Base-by-base conservation (phyloP, 2,329 filamentous ascomycete genomes). In the Aspergillus glaucus region DNA sequence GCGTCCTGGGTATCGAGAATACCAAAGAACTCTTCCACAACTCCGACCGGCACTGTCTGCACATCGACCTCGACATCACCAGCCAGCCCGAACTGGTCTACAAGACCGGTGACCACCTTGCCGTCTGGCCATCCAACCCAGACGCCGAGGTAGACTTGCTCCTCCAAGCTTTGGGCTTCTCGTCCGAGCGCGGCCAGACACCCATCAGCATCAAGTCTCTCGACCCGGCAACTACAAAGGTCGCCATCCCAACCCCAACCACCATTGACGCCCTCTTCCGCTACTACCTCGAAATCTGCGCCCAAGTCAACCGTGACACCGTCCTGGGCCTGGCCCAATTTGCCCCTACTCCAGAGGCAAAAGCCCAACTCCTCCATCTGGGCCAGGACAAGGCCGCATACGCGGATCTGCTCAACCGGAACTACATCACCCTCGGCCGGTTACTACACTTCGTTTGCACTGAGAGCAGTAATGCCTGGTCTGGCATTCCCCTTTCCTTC, bases 281-380 rank as follows among this genome's bases (percentile, higher is more conserved):
- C 54, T 95, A 95, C 71, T 89, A 96, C 70, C 85, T 96, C 70
- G 92, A 96, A 69, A 93, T 96, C 56, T 86, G 88, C 64, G 88
- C 87, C 21, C 87, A 89, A 37, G 85, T 95, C n/a, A 95, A 91
- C 49, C 89, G 91, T 70, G 90, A 95, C 68, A 90, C 92, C 62
- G 74, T 95, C 44, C 82, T 87, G 34, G 86, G 84, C 7, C 77
- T 96, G 14, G 85, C 89, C 47, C 82, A 87, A 44, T 95, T 96
- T 63, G 83, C 91, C 6, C 89, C 91, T 22, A 85, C 81, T 51
- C 86, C 93, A 21, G 76, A 79, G 4, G 78, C 84, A 66, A 95
- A 93, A 74, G 79, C 83, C 39, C 88, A 93, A 68, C 86, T 95
- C 79, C 79, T 79, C 56, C 86, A 84, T 63, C 81, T 95, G 28